Conservation (phyloP, 1,139 yeast genomes). For the Zygosaccharomyces sapae region DNA sequence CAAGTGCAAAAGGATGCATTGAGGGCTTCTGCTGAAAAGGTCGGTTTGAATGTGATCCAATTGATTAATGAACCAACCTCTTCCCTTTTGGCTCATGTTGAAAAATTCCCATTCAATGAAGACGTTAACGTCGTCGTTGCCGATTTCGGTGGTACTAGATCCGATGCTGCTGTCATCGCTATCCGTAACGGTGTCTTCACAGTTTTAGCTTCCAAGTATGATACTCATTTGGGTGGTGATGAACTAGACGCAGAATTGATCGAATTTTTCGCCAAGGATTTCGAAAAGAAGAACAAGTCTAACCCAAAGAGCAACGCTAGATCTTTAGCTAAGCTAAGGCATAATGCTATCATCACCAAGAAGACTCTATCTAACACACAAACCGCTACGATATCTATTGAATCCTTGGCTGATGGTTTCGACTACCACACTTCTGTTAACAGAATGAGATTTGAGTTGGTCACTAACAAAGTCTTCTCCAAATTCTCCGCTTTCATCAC, state of each 20-base stretch:
- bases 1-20: slow-evolving; percentile 68
- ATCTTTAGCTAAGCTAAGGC: slow-evolving; percentile 81
- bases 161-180: slow-evolving; percentile 92
- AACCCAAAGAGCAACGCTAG: slow-evolving; percentile 80
- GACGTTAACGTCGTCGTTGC: slow-evolving; percentile 90
- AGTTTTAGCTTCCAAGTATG: slow-evolving; percentile 80
- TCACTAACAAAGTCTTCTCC: slow-evolving; percentile 72
- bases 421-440: slow-evolving; percentile 92
- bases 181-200: slow-evolving; percentile 86
- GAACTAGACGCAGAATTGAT: slow-evolving; percentile 74
- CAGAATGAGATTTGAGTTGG: slow-evolving; percentile 89
- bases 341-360: slow-evolving; percentile 81
- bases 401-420: slow-evolving; percentile 87
- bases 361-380: slow-evolving; percentile 90
- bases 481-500: slow-evolving; percentile 77
- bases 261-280: slow-evolving; percentile 87
- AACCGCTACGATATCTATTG: slow-evolving; percentile 88
- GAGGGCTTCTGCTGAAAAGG: slow-evolving; percentile 56
- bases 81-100: slow-evolving; percentile 68
- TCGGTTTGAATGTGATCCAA: slow-evolving; percentile 80
- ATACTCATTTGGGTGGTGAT: slow-evolving; percentile 82
- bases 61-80: slow-evolving; percentile 91
- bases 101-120: slow-evolving; percentile 52
- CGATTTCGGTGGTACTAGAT: slow-evolving; percentile 94
- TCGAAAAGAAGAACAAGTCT: slow-evolving; percentile 78